Percentiles rank a stretch among this genome's conserved stretches.
These are phyloP conservation scores for Takashimella tepidaria DNA, from an alignment of 1,284 basidiomycete genomes.

Conservation along the genomic window DNA sequence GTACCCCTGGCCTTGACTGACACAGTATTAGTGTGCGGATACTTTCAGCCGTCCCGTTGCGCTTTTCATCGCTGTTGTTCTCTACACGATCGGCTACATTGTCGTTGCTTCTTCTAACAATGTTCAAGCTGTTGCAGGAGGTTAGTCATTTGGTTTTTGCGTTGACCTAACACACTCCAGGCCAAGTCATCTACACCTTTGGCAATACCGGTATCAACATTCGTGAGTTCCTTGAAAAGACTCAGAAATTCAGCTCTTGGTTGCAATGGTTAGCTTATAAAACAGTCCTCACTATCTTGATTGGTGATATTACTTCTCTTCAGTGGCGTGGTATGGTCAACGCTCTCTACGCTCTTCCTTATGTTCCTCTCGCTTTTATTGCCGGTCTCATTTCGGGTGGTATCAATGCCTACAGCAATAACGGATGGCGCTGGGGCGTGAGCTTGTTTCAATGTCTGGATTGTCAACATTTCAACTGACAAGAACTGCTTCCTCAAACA, in stretches of 20 bases:
- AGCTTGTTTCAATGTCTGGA: neutral
- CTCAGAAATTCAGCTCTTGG: no score
- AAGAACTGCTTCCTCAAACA: no score
- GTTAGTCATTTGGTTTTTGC: no score
- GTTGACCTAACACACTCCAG: no score
- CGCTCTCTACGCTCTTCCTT: constrained; percentile 62
- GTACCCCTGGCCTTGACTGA: neutral
- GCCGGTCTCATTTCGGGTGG: constrained; percentile 55
- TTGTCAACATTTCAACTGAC: no score
- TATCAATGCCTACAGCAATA: constrained; percentile 50
- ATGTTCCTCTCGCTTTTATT: constrained; percentile 51
- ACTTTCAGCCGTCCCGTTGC: constrained; percentile 27
- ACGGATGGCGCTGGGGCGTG: constrained; percentile 65
- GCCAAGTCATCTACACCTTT: constrained; percentile 18
- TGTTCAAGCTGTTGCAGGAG: constrained; percentile 14
- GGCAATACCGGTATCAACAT: constrained; percentile 16
- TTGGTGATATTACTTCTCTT: constrained; percentile 69
- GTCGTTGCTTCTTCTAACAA: constrained; percentile 24
- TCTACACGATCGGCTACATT: constrained; percentile 38
- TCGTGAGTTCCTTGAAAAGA: constrained; percentile 3
- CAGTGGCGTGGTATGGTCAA: constrained; percentile 69
- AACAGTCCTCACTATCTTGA: constrained; percentile 21
- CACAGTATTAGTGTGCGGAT: constrained; percentile 19
- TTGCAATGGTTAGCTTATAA: no score
- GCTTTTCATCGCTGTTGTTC: constrained; percentile 23